Evolutionary conservation across 805 yeast species (phyloP).

Genomic region (Barnettozyma pratensis): DNA sequence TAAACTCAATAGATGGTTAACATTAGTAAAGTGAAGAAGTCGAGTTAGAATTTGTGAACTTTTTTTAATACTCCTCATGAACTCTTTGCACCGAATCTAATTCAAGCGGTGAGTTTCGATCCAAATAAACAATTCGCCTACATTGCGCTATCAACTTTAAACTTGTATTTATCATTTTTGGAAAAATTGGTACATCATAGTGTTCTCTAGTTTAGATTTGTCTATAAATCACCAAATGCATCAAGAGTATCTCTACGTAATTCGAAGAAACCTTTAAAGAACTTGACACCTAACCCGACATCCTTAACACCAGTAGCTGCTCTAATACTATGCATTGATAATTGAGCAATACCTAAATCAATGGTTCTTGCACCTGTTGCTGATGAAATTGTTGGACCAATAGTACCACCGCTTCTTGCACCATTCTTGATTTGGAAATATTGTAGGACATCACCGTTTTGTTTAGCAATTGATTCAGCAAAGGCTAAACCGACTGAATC

Average conservation of each 20-base stretch:
- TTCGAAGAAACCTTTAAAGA: slow-evolving; percentile 63
- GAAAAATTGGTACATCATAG: background rate
- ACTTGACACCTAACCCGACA: slow-evolving; percentile 66
- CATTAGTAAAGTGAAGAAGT: too few species aligned
- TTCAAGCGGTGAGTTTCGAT: too few species aligned
- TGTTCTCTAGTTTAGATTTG: background rate
- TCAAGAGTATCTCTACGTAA: slow-evolving; percentile 62
- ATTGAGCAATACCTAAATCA: slow-evolving; percentile 78
- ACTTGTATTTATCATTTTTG: too few species aligned
- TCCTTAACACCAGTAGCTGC: slow-evolving; percentile 78
- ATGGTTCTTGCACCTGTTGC: slow-evolving; percentile 71
- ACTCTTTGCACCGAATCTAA: too few species aligned
- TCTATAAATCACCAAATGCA: slow-evolving; percentile 42
- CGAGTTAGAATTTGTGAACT: too few species aligned
- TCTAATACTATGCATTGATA: slow-evolving; percentile 82
- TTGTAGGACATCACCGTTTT: slow-evolving; percentile 63
- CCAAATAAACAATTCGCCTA: too few species aligned
- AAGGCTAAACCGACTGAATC: slow-evolving; percentile 70
- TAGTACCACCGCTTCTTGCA: slow-evolving; percentile 82
- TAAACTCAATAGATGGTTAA: too few species aligned
- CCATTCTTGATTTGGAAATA: slow-evolving; percentile 85
- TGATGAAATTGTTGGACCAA: slow-evolving; percentile 66
- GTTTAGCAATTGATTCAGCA: slow-evolving; percentile 61
- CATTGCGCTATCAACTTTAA: too few species aligned
- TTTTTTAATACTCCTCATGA: too few species aligned